Evolutionary conservation across 805 yeast genomes (phyloP).

Genomic region (Zygosaccharomyces bisporus): DNA sequence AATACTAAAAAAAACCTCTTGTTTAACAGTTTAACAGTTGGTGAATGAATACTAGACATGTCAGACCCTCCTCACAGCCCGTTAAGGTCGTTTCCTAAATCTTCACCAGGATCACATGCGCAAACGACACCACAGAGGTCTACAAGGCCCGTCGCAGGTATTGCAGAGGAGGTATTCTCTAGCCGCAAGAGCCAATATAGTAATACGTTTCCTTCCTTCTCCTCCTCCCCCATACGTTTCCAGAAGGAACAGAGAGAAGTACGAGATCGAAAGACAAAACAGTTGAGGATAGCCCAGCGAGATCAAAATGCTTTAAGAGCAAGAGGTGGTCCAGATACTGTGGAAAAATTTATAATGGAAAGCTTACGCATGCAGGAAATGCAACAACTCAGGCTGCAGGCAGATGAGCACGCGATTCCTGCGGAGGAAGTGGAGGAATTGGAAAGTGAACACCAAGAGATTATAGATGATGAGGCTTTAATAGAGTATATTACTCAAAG

Average conservation of each 20-base stretch:
- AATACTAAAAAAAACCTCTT: too few species aligned
- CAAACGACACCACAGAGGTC: constrained; percentile 1
- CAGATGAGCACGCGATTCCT: constrained; percentile 21
- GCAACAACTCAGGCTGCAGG: constrained; percentile 18
- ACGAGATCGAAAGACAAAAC: constrained; percentile 3
- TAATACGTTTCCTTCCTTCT: constrained; percentile 9
- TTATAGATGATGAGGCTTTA: constrained; percentile 30
- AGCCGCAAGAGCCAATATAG: constrained; percentile 7
- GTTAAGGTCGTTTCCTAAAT: not conserved
- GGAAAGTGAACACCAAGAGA: constrained; percentile 20
- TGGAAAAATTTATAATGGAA: constrained; percentile 31
- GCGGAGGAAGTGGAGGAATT: constrained; percentile 20
- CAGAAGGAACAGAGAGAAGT: constrained; percentile 6
- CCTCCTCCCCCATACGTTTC: constrained; percentile 10
- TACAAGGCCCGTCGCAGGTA: constrained; percentile 1
- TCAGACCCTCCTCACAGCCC: constrained; percentile 1
- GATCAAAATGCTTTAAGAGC: constrained; percentile 9
- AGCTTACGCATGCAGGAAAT: constrained; percentile 21
- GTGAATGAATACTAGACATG: too few species aligned
- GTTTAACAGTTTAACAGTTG: too few species aligned
- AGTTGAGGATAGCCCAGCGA: constrained; percentile 9
- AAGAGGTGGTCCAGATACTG: constrained; percentile 29
- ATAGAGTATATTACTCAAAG: constrained; percentile 20
- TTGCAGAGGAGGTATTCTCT: constrained; percentile 12
- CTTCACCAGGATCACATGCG: constrained; percentile 7